These are phyloP conservation scores for Venustampulla echinocandica DNA, from an alignment of 495 filamentous ascomycete species.

Conservation along the genomic window DNA sequence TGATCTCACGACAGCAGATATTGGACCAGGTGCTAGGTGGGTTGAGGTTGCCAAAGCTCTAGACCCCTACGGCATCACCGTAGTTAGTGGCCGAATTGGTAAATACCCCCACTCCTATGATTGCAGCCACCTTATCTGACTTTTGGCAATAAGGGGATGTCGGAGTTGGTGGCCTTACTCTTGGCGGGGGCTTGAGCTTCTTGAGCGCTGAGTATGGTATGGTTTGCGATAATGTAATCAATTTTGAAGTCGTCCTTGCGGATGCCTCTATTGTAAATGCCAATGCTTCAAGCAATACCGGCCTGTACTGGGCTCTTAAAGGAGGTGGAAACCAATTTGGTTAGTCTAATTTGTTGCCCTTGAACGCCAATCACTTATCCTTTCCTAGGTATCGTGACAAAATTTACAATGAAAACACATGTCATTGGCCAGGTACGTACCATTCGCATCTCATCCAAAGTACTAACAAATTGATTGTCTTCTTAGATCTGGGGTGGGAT, in stretches of 20 bases:
- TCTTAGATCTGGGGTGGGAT: slow-evolving; percentile 11
- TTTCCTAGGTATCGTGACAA: slow-evolving; percentile 36
- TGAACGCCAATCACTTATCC: neutral
- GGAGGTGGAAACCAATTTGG: slow-evolving; percentile 48
- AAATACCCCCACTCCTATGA: neutral
- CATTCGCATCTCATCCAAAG: no score
- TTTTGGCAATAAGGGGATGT: slow-evolving; percentile 30
- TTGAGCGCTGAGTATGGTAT: slow-evolving; percentile 34
- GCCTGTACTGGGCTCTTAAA: slow-evolving; percentile 47
- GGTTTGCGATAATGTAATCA: slow-evolving; percentile 36
- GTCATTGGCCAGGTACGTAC: slow-evolving; percentile 5
- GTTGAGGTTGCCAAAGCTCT: slow-evolving; percentile 2
- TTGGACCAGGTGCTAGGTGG: slow-evolving; percentile 7
- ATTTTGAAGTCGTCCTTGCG: slow-evolving; percentile 43
- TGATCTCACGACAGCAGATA: slow-evolving; percentile 5
- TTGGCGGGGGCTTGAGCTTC: slow-evolving; percentile 34
- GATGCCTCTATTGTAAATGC: slow-evolving; percentile 40
- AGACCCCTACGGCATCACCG: slow-evolving; percentile 1
- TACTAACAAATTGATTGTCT: no score
- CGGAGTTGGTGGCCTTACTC: slow-evolving; percentile 46
- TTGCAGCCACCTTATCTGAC: no score
- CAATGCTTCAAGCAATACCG: slow-evolving; percentile 31
- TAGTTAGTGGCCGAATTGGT: slow-evolving; percentile 15
- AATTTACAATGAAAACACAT: slow-evolving; percentile 38
- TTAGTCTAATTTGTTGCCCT: neutral